Conservation (phyloP, 495 filamentous ascomycete species). For the Lasiosphaeria hispida region DNA sequence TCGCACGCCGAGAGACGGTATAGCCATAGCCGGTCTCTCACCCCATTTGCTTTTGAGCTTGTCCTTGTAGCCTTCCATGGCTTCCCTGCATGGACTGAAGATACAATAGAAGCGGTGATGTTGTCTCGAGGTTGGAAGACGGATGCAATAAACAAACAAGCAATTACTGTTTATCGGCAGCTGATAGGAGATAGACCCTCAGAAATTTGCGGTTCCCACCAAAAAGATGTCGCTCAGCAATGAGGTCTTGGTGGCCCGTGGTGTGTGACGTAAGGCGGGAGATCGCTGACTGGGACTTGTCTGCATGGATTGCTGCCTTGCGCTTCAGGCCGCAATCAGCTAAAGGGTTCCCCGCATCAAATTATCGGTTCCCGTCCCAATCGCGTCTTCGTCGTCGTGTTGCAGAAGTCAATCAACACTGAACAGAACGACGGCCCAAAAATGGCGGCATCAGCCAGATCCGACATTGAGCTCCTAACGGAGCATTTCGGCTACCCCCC, state of each 20-base stretch:
- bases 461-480: constrained; percentile 76
- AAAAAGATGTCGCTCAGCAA: neutral
- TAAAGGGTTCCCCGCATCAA: neutral
- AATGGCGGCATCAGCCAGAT: constrained; percentile 21
- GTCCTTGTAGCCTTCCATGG: constrained; percentile 32
- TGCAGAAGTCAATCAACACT: constrained; percentile 8
- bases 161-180: neutral
- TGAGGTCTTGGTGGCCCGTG: neutral
- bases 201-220: constrained; percentile 6
- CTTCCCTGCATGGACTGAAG: too few relatives aligned
- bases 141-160: neutral
- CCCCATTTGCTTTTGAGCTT: constrained; percentile 42
- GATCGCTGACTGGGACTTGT: neutral
- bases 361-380: neutral
- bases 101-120: neutral
- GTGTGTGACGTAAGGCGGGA: constrained; percentile 7
- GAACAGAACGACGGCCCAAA: constrained; percentile 1
- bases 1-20: too few relatives aligned
- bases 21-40: too few relatives aligned
- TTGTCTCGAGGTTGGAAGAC: neutral
- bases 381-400: constrained; percentile 8
- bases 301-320: constrained; percentile 17
- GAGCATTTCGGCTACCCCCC: constrained; percentile 96
- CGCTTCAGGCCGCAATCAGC: constrained; percentile 22
- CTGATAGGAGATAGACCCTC: neutral